Base-by-base conservation (phyloP, 1,284 basidiomycete genomes). In the Ustilago cynodontis region DNA sequence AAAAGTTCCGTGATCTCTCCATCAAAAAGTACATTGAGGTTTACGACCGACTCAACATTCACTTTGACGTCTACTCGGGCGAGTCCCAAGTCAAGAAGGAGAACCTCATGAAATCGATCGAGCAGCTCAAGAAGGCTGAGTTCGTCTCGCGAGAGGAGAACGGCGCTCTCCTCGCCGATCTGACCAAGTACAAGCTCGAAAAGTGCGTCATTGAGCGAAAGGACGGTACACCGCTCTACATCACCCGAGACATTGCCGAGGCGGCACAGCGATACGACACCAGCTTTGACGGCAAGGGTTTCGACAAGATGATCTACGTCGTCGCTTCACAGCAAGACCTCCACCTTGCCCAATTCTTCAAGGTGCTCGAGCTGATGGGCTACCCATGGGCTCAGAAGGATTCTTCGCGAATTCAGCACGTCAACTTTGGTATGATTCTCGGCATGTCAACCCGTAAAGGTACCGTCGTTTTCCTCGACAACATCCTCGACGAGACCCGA, bases 261-360 rank as follows among this genome's bases (percentile, higher is more conserved):
- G 95, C 95, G 0, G 92, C 93, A 79, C 93, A 98, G 88, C 93
- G 96, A 77, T 94, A 92, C 88, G 91, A 94, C 79, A 69, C 72
- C 39, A 61, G 71, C 54, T 77, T 78, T 52, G 60, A 63, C 49
- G 81, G 81, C 26, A 68, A 63, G 11, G 73, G 73, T 1, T 97
- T 98, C 81, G 95, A 99, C 90, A 98, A 98, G 89, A 96, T 98
- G 93, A 93, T 98, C 73, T 96, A 96, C 87, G 94, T 98, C 84
- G 91, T 97, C 52, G 91, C 94, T 0, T 91, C 92, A n/a, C 95
- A 97, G 85, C 97, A 99, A 87, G 93, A 96, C 78, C 89, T 98
- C 24, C 95, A 99, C 86, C 89, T 94, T 51, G 90, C 92, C 5
- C 96, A 98, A 52, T 93, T 98, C 87, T 95, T 97, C 91, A 95